phyloP scores from a whole-genome alignment of 2,329 filamentous ascomycete species.

The Pyrenophora graminea region DNA sequence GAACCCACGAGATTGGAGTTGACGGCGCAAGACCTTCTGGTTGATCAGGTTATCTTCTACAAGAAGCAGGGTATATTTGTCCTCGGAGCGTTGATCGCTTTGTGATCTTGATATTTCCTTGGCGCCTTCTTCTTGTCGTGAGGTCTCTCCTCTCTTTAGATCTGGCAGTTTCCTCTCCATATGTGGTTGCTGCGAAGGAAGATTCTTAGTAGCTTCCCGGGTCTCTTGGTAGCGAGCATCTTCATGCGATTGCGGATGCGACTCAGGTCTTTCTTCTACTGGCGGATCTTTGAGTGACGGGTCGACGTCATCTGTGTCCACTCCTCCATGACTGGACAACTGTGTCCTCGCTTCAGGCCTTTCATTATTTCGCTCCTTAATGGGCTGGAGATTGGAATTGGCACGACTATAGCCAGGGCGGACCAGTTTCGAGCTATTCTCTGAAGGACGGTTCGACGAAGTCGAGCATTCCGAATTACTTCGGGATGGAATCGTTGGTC shows the following conservation, averaged over 20 bases:
- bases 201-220: conserved; percentile 14
- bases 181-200: conserved; percentile 12
- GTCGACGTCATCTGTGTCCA: conserved; percentile 20
- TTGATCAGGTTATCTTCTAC: conserved; percentile 58
- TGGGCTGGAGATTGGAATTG: conserved; percentile 33
- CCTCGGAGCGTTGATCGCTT: conserved; percentile 20
- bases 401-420: conserved; percentile 35
- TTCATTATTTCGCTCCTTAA: conserved; percentile 29
- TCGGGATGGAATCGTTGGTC: conserved; percentile 32
- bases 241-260: conserved; percentile 27
- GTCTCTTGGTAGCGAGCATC: conserved; percentile 35
- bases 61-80: conserved; percentile 43
- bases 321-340: conserved; percentile 13
- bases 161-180: conserved; percentile 19
- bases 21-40: conserved; percentile 54
- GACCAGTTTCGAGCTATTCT: conserved; percentile 12
- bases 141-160: conserved; percentile 30
- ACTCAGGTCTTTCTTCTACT: conserved; percentile 33
- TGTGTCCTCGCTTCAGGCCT: conserved; percentile 11
- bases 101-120: conserved; percentile 26
- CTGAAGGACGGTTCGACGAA: conserved; percentile 1
- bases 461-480: conserved; percentile 29
- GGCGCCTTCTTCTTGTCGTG: conserved; percentile 27
- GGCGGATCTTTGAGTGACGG: conserved; percentile 40
- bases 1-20: conserved; percentile 52